Evolutionary conservation across 2,329 filamentous ascomycete genomes (phyloP).

Genomic region (Aspergillus texensis): DNA sequence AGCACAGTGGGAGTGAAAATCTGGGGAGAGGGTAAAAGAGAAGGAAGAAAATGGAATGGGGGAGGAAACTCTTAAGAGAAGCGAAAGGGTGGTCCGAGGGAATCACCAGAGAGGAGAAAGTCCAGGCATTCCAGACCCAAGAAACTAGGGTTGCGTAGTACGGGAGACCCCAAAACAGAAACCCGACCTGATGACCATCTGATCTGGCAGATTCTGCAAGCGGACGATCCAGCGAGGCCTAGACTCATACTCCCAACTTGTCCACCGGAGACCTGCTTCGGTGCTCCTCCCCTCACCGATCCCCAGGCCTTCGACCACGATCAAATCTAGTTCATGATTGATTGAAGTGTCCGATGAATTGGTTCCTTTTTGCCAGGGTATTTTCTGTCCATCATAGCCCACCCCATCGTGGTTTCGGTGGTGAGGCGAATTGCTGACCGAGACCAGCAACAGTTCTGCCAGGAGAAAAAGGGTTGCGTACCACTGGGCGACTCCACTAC

Average conservation of each 20-base stretch:
- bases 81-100: not conserved
- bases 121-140: slow-evolving; percentile 2
- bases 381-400: not conserved
- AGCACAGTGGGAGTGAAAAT: not conserved
- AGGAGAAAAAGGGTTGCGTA: slow-evolving; percentile 5
- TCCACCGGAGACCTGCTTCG: not conserved
- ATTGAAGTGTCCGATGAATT: not conserved
- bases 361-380: slow-evolving; percentile 5
- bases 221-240: slow-evolving; percentile 20
- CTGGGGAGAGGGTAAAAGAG: slow-evolving; percentile 9
- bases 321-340: not conserved
- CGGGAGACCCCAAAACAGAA: slow-evolving; percentile 24
- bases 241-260: slow-evolving; percentile 12
- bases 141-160: slow-evolving; percentile 4
- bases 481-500: slow-evolving; percentile 13
- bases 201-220: slow-evolving; percentile 28
- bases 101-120: not conserved
- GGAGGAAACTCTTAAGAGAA: slow-evolving; percentile 8
- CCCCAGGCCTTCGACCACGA: not conserved
- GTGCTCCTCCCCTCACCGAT: not conserved
- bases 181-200: slow-evolving; percentile 23
- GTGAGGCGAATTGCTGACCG: not conserved
- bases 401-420: slow-evolving; percentile 3
- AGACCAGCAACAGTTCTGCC: not conserved
- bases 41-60: not conserved